Percentiles rank a stretch among this genome's conserved stretches.
These are phyloP conservation scores for Macaranga tanarius DNA, from an alignment of 441 rosid species.

Conservation along the genomic window DNA sequence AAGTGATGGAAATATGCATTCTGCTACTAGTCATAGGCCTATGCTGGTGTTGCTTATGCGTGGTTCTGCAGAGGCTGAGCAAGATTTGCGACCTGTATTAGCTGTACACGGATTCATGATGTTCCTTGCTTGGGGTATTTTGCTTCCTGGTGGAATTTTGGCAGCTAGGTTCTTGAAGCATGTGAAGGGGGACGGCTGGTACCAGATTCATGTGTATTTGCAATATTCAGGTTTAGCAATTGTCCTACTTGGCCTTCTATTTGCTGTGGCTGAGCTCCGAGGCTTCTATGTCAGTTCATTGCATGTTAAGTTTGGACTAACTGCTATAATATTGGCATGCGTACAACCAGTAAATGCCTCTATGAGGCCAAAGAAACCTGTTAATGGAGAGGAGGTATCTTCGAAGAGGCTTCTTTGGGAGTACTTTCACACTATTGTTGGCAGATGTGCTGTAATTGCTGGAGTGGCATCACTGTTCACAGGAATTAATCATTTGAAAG, in stretches of 20 bases:
- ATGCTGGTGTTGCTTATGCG: constrained; percentile 66
- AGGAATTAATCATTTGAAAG: constrained; percentile 88
- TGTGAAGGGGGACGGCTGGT: constrained; percentile 96
- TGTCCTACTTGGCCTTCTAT: constrained; percentile 79
- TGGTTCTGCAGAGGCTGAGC: constrained; percentile 96
- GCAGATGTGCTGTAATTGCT: constrained; percentile 60
- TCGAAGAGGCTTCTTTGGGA: constrained; percentile 74
- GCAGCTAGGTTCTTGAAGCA: constrained; percentile 91
- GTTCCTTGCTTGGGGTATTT: constrained; percentile 99
- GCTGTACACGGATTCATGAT: constrained; percentile 99
- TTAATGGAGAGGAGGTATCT: constrained; percentile 52
- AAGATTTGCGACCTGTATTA: constrained; percentile 85
- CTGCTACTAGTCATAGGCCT: constrained; percentile 82
- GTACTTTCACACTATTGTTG: constrained; percentile 64
- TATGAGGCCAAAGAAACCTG: constrained; percentile 70
- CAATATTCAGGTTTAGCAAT: constrained; percentile 90
- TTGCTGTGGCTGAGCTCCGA: constrained; percentile 90
- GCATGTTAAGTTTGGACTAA: constrained; percentile 80
- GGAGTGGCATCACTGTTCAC: constrained; percentile 73
- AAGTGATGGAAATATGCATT: constrained; percentile 92
- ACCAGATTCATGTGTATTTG: constrained; percentile 80
- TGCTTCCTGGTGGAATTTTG: constrained; percentile 87
- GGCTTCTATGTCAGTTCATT: constrained; percentile 68
- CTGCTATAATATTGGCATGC: constrained; percentile 73
- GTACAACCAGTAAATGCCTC: constrained; percentile 81